Evolutionary conservation across 345 rosid species (phyloP).

Genomic region (Lepidium didymum): DNA sequence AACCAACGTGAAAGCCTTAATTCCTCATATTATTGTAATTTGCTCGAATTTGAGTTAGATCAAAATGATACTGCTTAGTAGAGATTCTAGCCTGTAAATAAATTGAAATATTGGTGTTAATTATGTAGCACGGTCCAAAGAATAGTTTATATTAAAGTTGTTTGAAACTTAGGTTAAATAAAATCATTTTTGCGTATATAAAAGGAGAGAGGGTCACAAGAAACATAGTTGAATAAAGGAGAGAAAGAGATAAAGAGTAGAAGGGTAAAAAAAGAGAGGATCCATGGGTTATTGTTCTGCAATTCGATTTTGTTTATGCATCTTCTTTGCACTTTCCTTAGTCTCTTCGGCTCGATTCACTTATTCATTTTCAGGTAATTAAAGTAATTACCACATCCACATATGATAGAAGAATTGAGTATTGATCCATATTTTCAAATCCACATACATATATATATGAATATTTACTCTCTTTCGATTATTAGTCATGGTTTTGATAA

Average conservation of each 20-base stretch:
- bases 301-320: conserved; percentile 22
- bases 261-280: not conserved
- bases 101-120: not conserved
- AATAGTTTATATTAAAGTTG: not conserved
- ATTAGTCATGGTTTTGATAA: not conserved
- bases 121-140: not conserved
- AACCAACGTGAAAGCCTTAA: not conserved
- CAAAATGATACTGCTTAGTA: not conserved
- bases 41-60: not conserved
- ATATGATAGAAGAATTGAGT: not conserved
- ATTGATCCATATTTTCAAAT: not conserved
- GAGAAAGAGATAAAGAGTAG: not conserved
- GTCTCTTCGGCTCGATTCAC: conserved; percentile 32
- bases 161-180: not conserved
- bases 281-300: conserved; percentile 12
- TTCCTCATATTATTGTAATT: not conserved
- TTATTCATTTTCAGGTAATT: conserved; percentile 31
- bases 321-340: conserved; percentile 20
- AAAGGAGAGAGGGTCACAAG: conserved; percentile 10
- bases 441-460: not conserved
- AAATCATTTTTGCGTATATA: conserved; percentile 13
- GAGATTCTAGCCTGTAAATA: not conserved
- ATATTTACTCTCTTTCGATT: not conserved
- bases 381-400: not conserved
- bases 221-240: not conserved